Evolutionary conservation across 176 grass and related monocot species (phyloP).

Genomic region (Triticum turgidum): DNA sequence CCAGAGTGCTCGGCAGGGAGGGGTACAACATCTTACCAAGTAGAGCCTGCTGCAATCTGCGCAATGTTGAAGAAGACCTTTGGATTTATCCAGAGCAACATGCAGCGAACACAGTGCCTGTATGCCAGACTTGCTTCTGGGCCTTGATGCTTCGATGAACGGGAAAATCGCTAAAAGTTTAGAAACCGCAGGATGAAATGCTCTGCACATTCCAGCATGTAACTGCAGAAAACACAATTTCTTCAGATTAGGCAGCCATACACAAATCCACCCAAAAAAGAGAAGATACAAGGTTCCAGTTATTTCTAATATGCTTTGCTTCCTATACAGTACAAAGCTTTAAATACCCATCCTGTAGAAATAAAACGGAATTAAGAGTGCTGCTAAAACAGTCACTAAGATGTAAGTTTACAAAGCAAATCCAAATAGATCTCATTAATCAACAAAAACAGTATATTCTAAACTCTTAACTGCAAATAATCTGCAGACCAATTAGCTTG

Average conservation of each 20-base stretch:
- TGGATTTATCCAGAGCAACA: constrained; percentile 86
- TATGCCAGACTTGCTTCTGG: constrained; percentile 98
- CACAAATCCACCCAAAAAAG: not conserved
- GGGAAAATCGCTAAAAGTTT: constrained; percentile 85
- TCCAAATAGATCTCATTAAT: not conserved
- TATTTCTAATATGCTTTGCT: not conserved
- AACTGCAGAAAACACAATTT: constrained; percentile 50
- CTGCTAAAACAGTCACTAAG: not conserved
- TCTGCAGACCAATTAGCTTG: not conserved
- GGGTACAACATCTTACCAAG: constrained; percentile 52
- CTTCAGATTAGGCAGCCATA: constrained; percentile 15
- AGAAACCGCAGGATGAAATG: constrained; percentile 63
- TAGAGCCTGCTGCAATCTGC: constrained; percentile 93
- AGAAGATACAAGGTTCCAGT: not conserved
- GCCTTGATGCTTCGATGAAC: constrained; percentile 87
- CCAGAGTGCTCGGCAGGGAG: not conserved
- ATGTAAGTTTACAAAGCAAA: not conserved
- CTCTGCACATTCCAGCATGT: constrained; percentile 72
- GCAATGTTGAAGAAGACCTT: constrained; percentile 87
- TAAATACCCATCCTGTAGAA: not conserved
- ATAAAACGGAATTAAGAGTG: not conserved
- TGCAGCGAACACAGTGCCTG: constrained; percentile 86
- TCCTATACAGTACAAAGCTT: not conserved
- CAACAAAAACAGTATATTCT: not conserved
- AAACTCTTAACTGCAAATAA: not conserved